Base-by-base conservation (phyloP, 2,329 filamentous ascomycete species). In the Blastomyces emzantsi region DNA sequence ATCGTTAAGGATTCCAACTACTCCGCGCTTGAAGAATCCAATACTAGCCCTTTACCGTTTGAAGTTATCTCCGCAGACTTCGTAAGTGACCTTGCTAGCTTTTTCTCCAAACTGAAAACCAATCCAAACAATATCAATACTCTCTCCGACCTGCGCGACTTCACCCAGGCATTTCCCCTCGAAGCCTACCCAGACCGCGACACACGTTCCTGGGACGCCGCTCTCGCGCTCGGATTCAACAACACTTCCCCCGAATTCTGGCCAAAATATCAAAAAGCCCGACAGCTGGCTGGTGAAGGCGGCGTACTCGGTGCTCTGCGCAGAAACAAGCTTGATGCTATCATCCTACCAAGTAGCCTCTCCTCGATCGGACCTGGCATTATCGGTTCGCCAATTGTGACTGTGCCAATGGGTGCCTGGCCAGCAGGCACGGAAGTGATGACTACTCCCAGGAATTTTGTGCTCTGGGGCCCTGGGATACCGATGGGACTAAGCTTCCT, bases 401-500 rank as follows among this genome's bases (percentile, higher is more conserved):
- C 84, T 0, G 83, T 90, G 0, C 87, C 87, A 0, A 73, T 90
- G 63, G 86, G 86, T 0, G 80, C 79, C 51, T 82, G 81, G 60
- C 82, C 83, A 0, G 67, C 73, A 0, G 79, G 80, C 39, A 81
- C 80, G 6, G 74, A 75, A 0, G 78, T 85, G 2, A 70, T 73
- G 45, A 81, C 83, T 61, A 62, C 65, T 0, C 75, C 81, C 8
- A 81, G 82, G 0, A 78, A 81, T n/a, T 73, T 88, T 8, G 81
- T 85, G 9, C 73, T 74, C 0, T 76, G 74, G 0, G 85, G 76
- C 0, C 85, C 86, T 0, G 82, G 83, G 22, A 72, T 85, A 30
- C 80, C 80, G 28, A 87, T 88, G 69, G 87, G 87, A 0, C 74
- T 90, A 13, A 80, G 79, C 8, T 89, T 90, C 68, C 75, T 88